Evolutionary conservation across 176 grass and related monocot species (phyloP).

Genomic region (Lolium perenne): DNA sequence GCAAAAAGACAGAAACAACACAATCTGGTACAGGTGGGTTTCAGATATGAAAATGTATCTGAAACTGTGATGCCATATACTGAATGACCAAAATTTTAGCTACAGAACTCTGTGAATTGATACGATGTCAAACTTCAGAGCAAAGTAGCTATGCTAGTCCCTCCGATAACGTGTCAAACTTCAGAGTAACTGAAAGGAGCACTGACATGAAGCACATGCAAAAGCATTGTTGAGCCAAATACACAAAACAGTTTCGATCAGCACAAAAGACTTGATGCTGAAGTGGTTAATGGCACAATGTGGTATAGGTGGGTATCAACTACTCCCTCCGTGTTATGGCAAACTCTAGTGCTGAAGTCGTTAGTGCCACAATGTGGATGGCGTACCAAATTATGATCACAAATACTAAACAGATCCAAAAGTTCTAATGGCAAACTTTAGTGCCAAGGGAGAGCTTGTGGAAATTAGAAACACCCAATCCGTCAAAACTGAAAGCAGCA

Average conservation of each 20-base stretch:
- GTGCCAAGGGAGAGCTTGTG: not conserved
- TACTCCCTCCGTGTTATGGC: not conserved
- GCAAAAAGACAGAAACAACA: not conserved
- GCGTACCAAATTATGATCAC: not conserved
- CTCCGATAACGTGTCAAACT: no score
- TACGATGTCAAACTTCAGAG: not conserved
- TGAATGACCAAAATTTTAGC: not conserved
- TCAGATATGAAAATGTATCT: conserved; percentile 11
- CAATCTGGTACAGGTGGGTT: not conserved
- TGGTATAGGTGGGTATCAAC: not conserved
- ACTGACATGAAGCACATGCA: not conserved
- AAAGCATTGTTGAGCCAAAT: not conserved
- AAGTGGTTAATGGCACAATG: not conserved
- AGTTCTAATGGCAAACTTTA: not conserved
- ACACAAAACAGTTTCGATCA: not conserved
- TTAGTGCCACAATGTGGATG: not conserved
- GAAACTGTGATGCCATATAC: not conserved
- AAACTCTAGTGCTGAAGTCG: not conserved
- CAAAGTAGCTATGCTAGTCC: not conserved
- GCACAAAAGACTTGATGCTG: not conserved
- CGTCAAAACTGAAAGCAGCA: not conserved
- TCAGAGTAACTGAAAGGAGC: no score
- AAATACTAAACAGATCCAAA: not conserved
- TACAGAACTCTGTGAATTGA: not conserved
- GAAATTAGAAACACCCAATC: conserved; percentile 3